Evolutionary conservation across 768 basidiomycete species (phyloP).

Genomic region (Tulasnella sp.): DNA sequence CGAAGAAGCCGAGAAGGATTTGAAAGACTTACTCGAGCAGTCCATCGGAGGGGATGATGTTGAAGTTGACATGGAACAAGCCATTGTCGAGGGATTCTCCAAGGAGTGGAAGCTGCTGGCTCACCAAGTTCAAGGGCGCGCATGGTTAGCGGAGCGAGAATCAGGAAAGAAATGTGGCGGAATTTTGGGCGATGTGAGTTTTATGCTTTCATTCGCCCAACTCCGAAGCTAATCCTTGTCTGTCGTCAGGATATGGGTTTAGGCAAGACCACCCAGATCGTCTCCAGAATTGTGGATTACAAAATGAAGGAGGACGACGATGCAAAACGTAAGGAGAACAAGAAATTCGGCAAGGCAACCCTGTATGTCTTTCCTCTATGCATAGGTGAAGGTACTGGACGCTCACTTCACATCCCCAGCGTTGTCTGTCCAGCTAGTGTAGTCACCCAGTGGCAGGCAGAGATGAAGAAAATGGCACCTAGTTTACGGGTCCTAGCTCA

Average conservation of each 20-base stretch:
- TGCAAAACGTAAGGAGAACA: conserved; percentile 23
- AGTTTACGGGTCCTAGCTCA: conserved; percentile 68
- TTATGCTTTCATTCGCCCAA: not conserved
- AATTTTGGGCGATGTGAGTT: conserved; percentile 67
- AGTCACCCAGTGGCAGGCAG: conserved; percentile 84
- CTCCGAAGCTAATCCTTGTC: conserved; percentile 18
- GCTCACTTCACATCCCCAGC: conserved; percentile 35
- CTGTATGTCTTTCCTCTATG: conserved; percentile 41
- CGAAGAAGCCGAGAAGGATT: conserved; percentile 67
- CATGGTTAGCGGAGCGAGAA: conserved; percentile 86
- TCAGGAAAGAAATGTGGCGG: conserved; percentile 71
- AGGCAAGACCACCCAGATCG: conserved; percentile 79
- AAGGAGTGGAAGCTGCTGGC: conserved; percentile 64
- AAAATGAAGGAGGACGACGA: conserved; percentile 56
- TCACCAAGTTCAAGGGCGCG: conserved; percentile 78
- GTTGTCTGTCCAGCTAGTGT: conserved; percentile 84
- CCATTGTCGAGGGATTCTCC: conserved; percentile 67
- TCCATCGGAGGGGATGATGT: conserved; percentile 47
- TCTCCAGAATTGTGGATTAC: conserved; percentile 80
- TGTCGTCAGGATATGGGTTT: conserved; percentile 28
- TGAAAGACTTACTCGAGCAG: conserved; percentile 68
- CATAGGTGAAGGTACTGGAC: not conserved
- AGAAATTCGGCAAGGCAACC: conserved; percentile 59
- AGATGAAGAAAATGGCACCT: conserved; percentile 64
- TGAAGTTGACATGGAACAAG: conserved; percentile 52